Evolutionary conservation across 2,329 filamentous ascomycete species (phyloP), one percentile per base, ranked within the genome.

Genomic region (Penicillium hordei): DNA sequence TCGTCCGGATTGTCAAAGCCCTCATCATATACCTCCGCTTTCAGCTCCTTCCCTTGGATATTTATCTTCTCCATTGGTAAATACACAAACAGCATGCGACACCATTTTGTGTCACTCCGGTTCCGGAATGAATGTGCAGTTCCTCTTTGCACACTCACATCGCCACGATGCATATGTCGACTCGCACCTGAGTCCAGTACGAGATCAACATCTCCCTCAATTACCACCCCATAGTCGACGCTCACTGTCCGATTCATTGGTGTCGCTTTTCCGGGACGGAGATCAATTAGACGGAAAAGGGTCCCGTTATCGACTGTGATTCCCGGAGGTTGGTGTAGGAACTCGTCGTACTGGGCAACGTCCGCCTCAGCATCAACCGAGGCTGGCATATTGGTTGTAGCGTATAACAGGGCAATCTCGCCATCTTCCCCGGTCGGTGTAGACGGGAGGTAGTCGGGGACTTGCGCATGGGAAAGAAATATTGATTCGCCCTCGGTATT

Each of bases 41-140:
- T 79, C 67, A 88, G 68, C 65, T 86, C 84, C 61, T 79, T 78
- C 17, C 71, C 73, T 12, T 86, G 74, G 45, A 80, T 75, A 3
- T 38, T 64, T 48, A 72, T 29, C 38, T 64, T 64, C 27, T 67
- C 50, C 60, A 72, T 71, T 8, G 70, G 69, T 55, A 72, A 44
- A 58, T 69, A 72, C 1, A 72, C 66, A 68, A 72, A 71, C 15
- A 72, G n/a, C 61, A 72, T 45, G 10, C 70, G 68, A 45, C 64
- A 68, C 70, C 70, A 72, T 21, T 66, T 60, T 15, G 61, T 53
- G 5, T 53, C 21, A 55, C 66, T 70, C 5, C 64, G 59, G 57
- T 72, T 72, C 1, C 61, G 58, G 62, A 61, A 72, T 0, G 68
- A 68, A 67, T 72, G 70, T 3, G 64, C 68, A 33, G 71, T 73